Evolutionary conservation across 257 asterid species (phyloP).

Genomic region (Euphrasia confusa): DNA sequence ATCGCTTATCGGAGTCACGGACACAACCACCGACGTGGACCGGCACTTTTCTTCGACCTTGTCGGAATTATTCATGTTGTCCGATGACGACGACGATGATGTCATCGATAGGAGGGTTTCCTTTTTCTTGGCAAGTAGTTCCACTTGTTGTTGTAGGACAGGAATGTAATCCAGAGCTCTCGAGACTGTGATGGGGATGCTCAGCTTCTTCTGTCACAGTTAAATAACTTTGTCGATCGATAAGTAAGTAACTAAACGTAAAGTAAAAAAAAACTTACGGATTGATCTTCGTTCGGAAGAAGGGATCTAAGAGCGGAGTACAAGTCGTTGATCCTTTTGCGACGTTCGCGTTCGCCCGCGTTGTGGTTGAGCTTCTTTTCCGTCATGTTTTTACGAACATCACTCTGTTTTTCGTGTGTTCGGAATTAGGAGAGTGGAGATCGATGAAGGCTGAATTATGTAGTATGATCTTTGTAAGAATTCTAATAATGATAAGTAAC

Average conservation of each 20-base stretch:
- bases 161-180: constrained; percentile 66
- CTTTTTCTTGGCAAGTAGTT: constrained; percentile 35
- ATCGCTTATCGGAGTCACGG: constrained; percentile 33
- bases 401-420: constrained; percentile 1
- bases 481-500: no score
- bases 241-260: no score
- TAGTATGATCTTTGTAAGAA: no score
- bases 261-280: constrained; percentile 20
- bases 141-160: constrained; percentile 58
- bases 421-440: constrained; percentile 33
- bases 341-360: constrained; percentile 77
- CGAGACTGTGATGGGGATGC: constrained; percentile 62
- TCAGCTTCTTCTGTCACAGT: constrained; percentile 44
- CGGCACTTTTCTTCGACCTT: not conserved
- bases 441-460: constrained; percentile 31
- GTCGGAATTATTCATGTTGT: constrained; percentile 19
- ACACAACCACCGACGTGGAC: constrained; percentile 25
- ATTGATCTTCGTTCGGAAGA: constrained; percentile 58
- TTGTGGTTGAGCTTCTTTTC: constrained; percentile 64
- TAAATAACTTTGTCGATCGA: not conserved
- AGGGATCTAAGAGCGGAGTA: constrained; percentile 61
- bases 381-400: constrained; percentile 13
- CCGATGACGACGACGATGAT: constrained; percentile 1
- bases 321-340: constrained; percentile 51
- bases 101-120: constrained; percentile 25